phyloP scores from a whole-genome alignment of 1,284 basidiomycete species.

The Ceratobasidium sp. region DNA sequence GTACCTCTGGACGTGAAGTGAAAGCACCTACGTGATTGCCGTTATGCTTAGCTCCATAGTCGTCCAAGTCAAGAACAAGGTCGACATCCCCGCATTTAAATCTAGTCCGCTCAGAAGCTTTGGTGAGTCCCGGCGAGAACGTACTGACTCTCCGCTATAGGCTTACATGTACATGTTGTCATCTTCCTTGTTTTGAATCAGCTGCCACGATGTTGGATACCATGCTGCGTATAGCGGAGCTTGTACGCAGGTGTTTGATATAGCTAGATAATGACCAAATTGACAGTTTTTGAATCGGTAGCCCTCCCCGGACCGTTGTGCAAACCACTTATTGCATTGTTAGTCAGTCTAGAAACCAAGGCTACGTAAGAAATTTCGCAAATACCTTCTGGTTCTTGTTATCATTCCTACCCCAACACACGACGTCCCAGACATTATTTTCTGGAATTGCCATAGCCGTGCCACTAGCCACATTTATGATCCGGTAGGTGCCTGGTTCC shows the following conservation, averaged over 20 bases:
- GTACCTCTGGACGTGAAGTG: neutral
- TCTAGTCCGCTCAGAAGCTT: neutral
- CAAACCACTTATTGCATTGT: constrained; percentile 9
- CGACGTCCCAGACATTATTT: neutral
- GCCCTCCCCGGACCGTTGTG: constrained; percentile 13
- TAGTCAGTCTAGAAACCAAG: neutral
- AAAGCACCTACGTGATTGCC: neutral
- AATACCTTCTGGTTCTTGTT: constrained; percentile 7
- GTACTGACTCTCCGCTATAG: too few relatives aligned
- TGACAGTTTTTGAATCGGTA: constrained; percentile 22
- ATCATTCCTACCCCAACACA: neutral
- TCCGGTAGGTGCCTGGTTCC: neutral
- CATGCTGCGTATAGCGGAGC: neutral
- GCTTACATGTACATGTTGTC: constrained; percentile 9
- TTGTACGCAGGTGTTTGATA: neutral
- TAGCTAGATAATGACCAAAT: neutral
- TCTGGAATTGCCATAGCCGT: neutral
- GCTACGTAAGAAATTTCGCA: neutral
- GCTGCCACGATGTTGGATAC: constrained; percentile 12
- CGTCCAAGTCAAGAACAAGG: constrained; percentile 8
- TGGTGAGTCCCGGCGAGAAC: neutral
- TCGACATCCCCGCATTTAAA: constrained; percentile 8
- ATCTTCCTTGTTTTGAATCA: neutral
- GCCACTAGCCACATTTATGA: neutral
- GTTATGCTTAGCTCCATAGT: neutral